Percentiles rank a stretch among this genome's conserved stretches.
These are phyloP conservation scores for Halophytophthora batemanensis DNA, from an alignment of 352 stramenopile species.

Conservation along the genomic window DNA sequence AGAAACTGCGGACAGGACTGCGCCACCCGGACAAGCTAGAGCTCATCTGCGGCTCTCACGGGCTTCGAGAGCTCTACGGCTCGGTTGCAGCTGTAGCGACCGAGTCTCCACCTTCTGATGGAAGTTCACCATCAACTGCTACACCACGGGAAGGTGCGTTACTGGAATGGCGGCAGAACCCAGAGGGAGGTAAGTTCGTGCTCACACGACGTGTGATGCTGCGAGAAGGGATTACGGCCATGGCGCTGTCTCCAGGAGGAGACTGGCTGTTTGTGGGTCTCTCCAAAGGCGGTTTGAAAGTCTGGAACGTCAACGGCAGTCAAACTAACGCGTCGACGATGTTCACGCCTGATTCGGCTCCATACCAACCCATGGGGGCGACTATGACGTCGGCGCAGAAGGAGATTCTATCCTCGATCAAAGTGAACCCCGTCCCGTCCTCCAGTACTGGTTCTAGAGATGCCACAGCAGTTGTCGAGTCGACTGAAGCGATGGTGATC, in stretches of 20 bases:
- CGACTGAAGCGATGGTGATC: constrained; percentile 29
- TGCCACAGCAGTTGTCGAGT: neutral
- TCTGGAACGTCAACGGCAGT: constrained; percentile 48
- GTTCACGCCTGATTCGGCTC: constrained; percentile 20
- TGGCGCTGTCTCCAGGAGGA: constrained; percentile 33
- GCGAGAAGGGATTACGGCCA: constrained; percentile 27
- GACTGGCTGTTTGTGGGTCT: constrained; percentile 60
- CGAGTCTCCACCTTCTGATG: neutral
- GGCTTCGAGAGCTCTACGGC: constrained; percentile 38
- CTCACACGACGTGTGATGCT: constrained; percentile 27
- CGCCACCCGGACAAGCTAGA: constrained; percentile 36
- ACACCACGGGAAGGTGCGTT: constrained; percentile 5
- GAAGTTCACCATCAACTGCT: neutral
- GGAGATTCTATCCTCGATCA: constrained; percentile 13
- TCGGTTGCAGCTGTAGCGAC: constrained; percentile 3
- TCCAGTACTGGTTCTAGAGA: constrained; percentile 1
- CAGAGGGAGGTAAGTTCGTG: constrained; percentile 10
- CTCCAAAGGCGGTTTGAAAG: constrained; percentile 33
- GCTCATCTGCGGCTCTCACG: constrained; percentile 26
- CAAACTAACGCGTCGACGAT: constrained; percentile 8
- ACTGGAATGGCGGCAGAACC: constrained; percentile 23
- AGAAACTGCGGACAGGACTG: constrained; percentile 34
- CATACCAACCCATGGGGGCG: constrained; percentile 13
- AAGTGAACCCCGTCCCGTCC: constrained; percentile 6
- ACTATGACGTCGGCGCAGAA: constrained; percentile 1